Conservation (phyloP, 805 yeast species). For the Ogataea corticis region DNA sequence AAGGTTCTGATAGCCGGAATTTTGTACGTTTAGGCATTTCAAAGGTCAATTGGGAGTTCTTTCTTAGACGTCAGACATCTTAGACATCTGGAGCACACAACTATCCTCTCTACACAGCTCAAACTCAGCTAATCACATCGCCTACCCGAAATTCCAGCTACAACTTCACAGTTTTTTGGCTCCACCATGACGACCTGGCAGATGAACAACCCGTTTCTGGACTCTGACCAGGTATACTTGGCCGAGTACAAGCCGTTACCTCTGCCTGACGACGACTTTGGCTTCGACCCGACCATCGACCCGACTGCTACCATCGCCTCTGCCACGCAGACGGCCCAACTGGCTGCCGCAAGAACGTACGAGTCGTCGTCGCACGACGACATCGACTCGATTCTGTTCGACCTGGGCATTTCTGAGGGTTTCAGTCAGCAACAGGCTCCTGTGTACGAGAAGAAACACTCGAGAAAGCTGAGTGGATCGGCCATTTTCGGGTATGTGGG, state of each 20-base stretch:
- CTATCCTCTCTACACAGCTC: too few species aligned
- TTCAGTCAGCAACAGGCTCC: slow-evolving; percentile 10
- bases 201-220: slow-evolving; percentile 28
- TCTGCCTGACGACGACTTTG: slow-evolving; percentile 56
- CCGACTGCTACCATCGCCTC: slow-evolving; percentile 25
- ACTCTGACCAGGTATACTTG: slow-evolving; percentile 36
- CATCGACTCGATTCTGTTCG: slow-evolving; percentile 32
- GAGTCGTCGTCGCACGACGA: slow-evolving; percentile 22
- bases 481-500: slow-evolving; percentile 75
- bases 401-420: slow-evolving; percentile 38
- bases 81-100: too few species aligned
- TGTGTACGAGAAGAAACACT: slow-evolving; percentile 39
- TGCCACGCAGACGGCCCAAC: slow-evolving; percentile 4
- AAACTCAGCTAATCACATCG: too few species aligned
- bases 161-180: neutral
- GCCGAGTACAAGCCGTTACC: slow-evolving; percentile 40
- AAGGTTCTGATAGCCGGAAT: neutral
- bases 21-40: too few species aligned
- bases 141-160: too few species aligned
- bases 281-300: slow-evolving; percentile 29
- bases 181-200: slow-evolving; percentile 20
- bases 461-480: slow-evolving; percentile 71
- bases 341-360: too few species aligned
- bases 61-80: too few species aligned
- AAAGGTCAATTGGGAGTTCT: too few species aligned